phyloP scores from a whole-genome alignment of 106 monocot species.

The Iris macrosiphon region DNA sequence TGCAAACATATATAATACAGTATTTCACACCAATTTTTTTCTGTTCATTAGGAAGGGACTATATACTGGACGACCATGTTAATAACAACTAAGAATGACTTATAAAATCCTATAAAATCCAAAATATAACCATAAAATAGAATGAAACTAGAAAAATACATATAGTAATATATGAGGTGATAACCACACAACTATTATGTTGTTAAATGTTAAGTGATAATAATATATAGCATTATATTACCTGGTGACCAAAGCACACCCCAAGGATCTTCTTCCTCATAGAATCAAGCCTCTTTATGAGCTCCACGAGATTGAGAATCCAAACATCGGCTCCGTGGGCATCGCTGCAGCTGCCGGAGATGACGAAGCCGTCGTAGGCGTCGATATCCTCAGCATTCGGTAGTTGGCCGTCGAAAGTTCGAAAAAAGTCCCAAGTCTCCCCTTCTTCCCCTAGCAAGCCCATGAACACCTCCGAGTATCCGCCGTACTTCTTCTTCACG shows the following conservation, averaged over 20 bases:
- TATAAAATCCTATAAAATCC: too few relatives aligned
- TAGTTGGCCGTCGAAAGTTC: conserved; percentile 43
- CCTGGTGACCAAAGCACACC: conserved; percentile 91
- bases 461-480: conserved; percentile 60
- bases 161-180: too few relatives aligned
- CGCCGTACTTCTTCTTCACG: conserved; percentile 59
- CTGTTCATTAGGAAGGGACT: too few relatives aligned
- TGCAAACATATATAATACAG: too few relatives aligned
- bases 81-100: too few relatives aligned
- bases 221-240: conserved; percentile 1
- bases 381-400: conserved; percentile 29
- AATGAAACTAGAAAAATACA: too few relatives aligned
- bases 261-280: conserved; percentile 62
- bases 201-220: too few relatives aligned
- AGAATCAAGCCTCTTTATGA: conserved; percentile 25
- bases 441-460: conserved; percentile 39
- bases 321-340: conserved; percentile 65
- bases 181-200: too few relatives aligned
- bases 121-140: too few relatives aligned
- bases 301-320: conserved; percentile 42
- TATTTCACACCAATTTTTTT: too few relatives aligned
- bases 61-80: too few relatives aligned
- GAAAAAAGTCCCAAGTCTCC: conserved; percentile 53
- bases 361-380: conserved; percentile 53
- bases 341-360: conserved; percentile 74